Evolutionary conservation across 305 asterid species (phyloP).

Genomic region (Nicotiana rustica): DNA sequence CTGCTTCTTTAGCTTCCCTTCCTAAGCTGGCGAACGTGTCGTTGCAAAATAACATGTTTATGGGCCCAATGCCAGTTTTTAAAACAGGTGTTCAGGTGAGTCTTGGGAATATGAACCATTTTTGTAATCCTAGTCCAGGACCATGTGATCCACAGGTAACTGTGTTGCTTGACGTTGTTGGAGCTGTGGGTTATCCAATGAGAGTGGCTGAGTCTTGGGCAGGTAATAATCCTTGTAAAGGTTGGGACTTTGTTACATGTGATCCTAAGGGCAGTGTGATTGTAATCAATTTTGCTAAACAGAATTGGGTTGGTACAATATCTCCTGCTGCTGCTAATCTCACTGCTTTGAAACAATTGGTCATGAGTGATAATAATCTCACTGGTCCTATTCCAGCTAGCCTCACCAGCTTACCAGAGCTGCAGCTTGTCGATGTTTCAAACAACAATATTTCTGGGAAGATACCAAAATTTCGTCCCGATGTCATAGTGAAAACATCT

Average conservation of each 20-base stretch:
- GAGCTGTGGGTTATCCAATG: slow-evolving; percentile 62
- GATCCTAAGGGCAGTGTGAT: slow-evolving; percentile 57
- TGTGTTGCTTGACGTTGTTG: slow-evolving; percentile 58
- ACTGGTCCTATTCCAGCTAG: slow-evolving; percentile 65
- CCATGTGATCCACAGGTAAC: slow-evolving; percentile 80
- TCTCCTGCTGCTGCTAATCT: slow-evolving; percentile 66
- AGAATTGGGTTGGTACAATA: slow-evolving; percentile 64
- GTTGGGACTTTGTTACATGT: slow-evolving; percentile 68
- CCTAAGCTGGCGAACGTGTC: slow-evolving; percentile 56
- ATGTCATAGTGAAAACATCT: slow-evolving; percentile 47
- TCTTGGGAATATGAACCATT: slow-evolving; percentile 62
- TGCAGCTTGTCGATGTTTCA: slow-evolving; percentile 68
- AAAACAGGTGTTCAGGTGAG: slow-evolving; percentile 46
- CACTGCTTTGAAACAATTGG: slow-evolving; percentile 51
- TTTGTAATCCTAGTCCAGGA: slow-evolving; percentile 67
- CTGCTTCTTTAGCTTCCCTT: slow-evolving; percentile 60
- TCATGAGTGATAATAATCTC: slow-evolving; percentile 63
- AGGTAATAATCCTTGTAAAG: slow-evolving; percentile 72
- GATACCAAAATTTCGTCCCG: slow-evolving; percentile 57
- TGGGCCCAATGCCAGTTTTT: slow-evolving; percentile 80
- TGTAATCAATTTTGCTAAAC: slow-evolving; percentile 61
- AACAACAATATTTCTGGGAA: slow-evolving; percentile 80
- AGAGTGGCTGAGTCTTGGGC: slow-evolving; percentile 69
- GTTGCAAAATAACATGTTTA: slow-evolving; percentile 71
- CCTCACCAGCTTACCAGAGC: slow-evolving; percentile 54